A percentile compares a stretch with the other conserved stretches of the same genome.
These are phyloP conservation scores for Wickerhamomyces sydowiorum DNA, from an alignment of 805 yeast genomes.

Conservation along the genomic window DNA sequence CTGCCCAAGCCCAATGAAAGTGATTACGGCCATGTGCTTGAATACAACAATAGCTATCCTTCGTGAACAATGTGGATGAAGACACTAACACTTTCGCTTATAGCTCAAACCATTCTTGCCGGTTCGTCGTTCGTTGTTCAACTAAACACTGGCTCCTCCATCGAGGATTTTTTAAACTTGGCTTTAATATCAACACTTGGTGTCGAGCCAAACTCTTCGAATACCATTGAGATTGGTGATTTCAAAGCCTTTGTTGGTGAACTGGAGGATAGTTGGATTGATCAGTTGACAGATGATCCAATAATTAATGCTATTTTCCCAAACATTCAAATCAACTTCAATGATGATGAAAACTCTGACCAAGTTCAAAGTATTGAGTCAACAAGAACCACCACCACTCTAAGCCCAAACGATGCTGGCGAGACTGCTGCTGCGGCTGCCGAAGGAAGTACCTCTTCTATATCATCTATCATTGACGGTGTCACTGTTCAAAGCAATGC, in stretches of 20 bases:
- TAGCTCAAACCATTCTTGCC: background rate
- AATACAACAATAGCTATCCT: background rate
- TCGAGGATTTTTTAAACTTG: background rate
- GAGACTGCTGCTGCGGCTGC: no score
- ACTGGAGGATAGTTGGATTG: conserved; percentile 37
- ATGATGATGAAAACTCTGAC: conserved; percentile 26
- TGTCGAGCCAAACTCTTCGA: background rate
- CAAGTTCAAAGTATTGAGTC: no score
- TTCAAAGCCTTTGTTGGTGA: conserved; percentile 62
- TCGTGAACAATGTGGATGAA: background rate
- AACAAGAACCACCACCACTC: background rate
- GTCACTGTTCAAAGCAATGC: background rate
- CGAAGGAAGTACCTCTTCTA: no score
- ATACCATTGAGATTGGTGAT: background rate
- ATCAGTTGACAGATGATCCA: conserved; percentile 44
- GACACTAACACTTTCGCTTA: no score
- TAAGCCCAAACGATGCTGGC: conserved; percentile 6
- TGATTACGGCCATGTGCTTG: no score
- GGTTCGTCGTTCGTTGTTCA: background rate
- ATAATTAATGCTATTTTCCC: conserved; percentile 59
- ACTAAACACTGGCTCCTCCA: background rate
- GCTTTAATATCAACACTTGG: background rate
- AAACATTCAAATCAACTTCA: conserved; percentile 53
- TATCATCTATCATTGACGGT: no score
- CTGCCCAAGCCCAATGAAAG: no score